A percentile compares a stretch with the other conserved stretches of the same genome.
Conservation (phyloP, 805 yeast genomes). For the Wickerhamiella alocasiicola region DNA sequence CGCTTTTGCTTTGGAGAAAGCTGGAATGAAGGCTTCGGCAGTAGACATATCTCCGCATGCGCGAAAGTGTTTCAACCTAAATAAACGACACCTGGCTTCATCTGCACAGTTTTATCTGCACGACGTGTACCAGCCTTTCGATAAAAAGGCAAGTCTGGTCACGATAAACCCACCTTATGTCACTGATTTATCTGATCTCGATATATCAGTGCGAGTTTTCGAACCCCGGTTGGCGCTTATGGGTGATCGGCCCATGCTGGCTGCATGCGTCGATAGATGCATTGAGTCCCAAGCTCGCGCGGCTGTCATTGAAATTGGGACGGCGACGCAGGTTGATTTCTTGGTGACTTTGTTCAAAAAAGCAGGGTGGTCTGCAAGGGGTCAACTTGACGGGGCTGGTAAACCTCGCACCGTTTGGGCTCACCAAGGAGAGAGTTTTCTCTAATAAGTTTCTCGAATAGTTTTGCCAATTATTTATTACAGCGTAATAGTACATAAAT, state of each 20-base stretch:
- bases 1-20: slow-evolving; percentile 20
- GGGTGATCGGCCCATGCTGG: slow-evolving; percentile 64
- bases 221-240: slow-evolving; percentile 76
- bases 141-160: slow-evolving; percentile 36
- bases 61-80: slow-evolving; percentile 29
- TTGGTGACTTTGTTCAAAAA: slow-evolving; percentile 24
- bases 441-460: too few relatives aligned
- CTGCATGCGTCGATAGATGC: slow-evolving; percentile 38
- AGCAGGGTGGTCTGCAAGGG: slow-evolving; percentile 34
- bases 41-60: slow-evolving; percentile 41
- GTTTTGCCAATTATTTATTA: too few relatives aligned
- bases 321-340: slow-evolving; percentile 39
- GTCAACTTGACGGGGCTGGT: slow-evolving; percentile 18
- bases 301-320: slow-evolving; percentile 72
- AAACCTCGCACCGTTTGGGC: slow-evolving; percentile 23
- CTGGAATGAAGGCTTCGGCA: slow-evolving; percentile 46
- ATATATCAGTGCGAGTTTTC: slow-evolving; percentile 49
- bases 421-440: slow-evolving; percentile 1
- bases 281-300: slow-evolving; percentile 35
- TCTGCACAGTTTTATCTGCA: slow-evolving; percentile 13
- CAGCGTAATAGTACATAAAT: background rate
- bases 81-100: slow-evolving; percentile 7
- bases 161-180: slow-evolving; percentile 92
- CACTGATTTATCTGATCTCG: slow-evolving; percentile 31
- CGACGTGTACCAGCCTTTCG: slow-evolving; percentile 11